Evolutionary conservation across 805 yeast genomes (phyloP).

Genomic region (Pichia scutulata): DNA sequence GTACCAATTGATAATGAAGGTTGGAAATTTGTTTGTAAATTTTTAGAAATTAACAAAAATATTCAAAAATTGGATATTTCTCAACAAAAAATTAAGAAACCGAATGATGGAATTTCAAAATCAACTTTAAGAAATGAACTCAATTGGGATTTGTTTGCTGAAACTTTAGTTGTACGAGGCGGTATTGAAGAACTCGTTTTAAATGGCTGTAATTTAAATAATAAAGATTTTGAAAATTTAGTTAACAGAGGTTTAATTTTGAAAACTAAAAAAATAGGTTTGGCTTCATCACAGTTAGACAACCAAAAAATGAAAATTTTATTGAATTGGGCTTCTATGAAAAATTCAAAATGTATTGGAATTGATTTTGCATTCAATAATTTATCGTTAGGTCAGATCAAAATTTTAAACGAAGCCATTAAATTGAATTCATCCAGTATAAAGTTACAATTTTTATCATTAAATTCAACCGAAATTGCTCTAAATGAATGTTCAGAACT

Average conservation of each 20-base stretch:
- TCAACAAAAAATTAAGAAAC: constrained; percentile 44
- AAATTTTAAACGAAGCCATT: constrained; percentile 39
- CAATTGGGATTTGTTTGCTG: constrained; percentile 46
- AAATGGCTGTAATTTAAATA: constrained; percentile 46
- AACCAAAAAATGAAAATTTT: constrained; percentile 33
- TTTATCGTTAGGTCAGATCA: constrained; percentile 37
- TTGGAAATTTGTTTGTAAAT: constrained; percentile 45
- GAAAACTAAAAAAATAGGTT: constrained; percentile 43
- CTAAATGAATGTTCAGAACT: constrained; percentile 32
- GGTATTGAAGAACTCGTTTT: constrained; percentile 53
- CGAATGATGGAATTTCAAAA: constrained; percentile 30
- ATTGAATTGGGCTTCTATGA: constrained; percentile 40
- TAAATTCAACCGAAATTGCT: constrained; percentile 42
- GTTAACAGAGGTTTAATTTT: constrained; percentile 34
- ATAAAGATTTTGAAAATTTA: constrained; percentile 33
- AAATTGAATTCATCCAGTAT: constrained; percentile 17
- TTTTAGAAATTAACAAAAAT: constrained; percentile 34
- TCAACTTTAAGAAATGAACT: constrained; percentile 35
- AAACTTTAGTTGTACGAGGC: constrained; percentile 35
- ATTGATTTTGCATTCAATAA: constrained; percentile 51
- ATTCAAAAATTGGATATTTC: constrained; percentile 48
- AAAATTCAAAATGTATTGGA: constrained; percentile 41
- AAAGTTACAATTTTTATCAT: constrained; percentile 42
- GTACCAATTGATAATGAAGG: constrained; percentile 47
- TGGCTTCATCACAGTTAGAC: constrained; percentile 46